Conservation (phyloP, 805 yeast genomes). For the Candida patagonica region DNA sequence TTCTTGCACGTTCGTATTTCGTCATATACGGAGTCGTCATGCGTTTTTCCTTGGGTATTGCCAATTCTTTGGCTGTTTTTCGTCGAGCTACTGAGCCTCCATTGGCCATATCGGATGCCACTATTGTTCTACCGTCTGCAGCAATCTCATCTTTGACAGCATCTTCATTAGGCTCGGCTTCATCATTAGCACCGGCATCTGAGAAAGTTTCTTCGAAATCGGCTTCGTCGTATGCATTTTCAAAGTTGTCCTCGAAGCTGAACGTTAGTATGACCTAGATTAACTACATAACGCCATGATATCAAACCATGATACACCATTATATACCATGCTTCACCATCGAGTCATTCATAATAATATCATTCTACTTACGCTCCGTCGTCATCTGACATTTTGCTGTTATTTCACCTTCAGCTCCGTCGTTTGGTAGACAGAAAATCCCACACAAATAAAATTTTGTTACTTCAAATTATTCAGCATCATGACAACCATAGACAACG, state of each 20-base stretch:
- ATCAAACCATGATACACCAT: not conserved
- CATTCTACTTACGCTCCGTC: constrained; percentile 30
- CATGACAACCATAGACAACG: too few species aligned
- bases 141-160: constrained; percentile 41
- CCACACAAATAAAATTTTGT: too few species aligned
- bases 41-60: constrained; percentile 81
- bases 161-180: constrained; percentile 33
- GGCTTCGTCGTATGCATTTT: constrained; percentile 36
- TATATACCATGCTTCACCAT: not conserved
- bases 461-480: too few species aligned
- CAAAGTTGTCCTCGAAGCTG: constrained; percentile 43
- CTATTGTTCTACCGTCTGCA: constrained; percentile 65
- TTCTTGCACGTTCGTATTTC: constrained; percentile 95
- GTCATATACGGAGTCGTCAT: constrained; percentile 99
- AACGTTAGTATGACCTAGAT: not conserved
- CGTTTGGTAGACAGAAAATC: too few species aligned
- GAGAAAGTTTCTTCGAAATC: constrained; percentile 83
- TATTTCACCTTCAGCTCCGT: too few species aligned
- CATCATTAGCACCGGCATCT: constrained; percentile 46
- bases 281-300: not conserved
- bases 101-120: constrained; percentile 54
- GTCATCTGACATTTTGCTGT: constrained; percentile 32
- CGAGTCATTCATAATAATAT: not conserved
- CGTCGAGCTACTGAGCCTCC: constrained; percentile 28
- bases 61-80: constrained; percentile 69